A percentile compares a stretch with the other conserved stretches of the same genome.
phyloP scores from a whole-genome alignment of 768 basidiomycete genomes.

The Chalciporus piperatus region DNA sequence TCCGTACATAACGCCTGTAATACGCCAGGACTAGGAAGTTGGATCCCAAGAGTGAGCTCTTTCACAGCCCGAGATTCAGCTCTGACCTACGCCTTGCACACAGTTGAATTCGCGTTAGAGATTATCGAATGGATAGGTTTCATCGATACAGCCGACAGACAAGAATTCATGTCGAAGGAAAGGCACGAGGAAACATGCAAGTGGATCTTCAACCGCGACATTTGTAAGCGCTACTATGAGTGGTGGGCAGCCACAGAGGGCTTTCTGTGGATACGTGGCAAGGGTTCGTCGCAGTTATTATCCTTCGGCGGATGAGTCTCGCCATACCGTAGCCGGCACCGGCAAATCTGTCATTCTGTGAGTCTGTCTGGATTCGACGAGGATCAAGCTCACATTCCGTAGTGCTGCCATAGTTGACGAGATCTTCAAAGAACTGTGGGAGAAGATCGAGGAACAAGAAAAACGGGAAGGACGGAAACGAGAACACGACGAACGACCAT shows the following conservation, averaged over 20 bases:
- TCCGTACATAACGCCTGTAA: neutral
- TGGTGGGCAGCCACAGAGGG: constrained; percentile 20
- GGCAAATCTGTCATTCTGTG: constrained; percentile 27
- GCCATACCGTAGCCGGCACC: constrained; percentile 12
- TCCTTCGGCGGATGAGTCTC: neutral
- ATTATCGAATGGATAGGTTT: constrained; percentile 23
- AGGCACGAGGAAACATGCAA: constrained; percentile 22
- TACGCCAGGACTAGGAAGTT: constrained; percentile 14
- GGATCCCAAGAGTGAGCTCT: constrained; percentile 24
- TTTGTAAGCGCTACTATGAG: constrained; percentile 17
- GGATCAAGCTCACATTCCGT: constrained; percentile 3
- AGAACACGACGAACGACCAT: constrained; percentile 14
- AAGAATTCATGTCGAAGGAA: constrained; percentile 25
- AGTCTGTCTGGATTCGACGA: neutral
- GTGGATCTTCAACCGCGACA: constrained; percentile 21
- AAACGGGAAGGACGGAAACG: constrained; percentile 13
- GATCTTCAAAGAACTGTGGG: constrained; percentile 22
- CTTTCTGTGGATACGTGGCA: constrained; percentile 27
- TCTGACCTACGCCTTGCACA: constrained; percentile 2
- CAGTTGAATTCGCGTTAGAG: constrained; percentile 23
- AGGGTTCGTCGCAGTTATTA: constrained; percentile 9
- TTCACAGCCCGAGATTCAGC: neutral
- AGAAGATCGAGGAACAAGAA: constrained; percentile 21
- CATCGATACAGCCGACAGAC: constrained; percentile 23
- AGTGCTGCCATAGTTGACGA: constrained; percentile 25